Base-by-base conservation (phyloP, 2,329 filamentous ascomycete species). In the Beauveria sp. region DNA sequence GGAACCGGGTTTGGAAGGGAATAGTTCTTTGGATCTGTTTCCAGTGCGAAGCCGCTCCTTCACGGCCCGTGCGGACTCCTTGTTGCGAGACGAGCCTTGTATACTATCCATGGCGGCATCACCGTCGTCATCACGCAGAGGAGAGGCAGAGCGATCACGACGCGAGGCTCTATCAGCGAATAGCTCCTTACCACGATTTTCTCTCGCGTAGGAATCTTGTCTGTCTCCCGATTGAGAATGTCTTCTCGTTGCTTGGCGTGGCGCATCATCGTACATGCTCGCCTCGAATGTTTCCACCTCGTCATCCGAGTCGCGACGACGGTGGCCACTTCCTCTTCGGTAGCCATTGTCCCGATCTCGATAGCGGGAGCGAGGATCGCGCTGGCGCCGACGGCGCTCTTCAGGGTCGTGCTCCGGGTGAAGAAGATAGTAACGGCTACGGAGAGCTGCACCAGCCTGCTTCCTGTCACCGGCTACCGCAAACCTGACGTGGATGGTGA, bases 401-500 rank as follows among this genome's bases (percentile, higher is more conserved):
- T 87, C 86, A 2, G 89, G 91, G 69, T 96, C 93, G 70, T 92
- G 86, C 67, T 96, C 90, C 1, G 93, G 93, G 68, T 98, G 90
- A 69, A 95, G 82, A 42, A 97, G 85, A 72, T 99, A 99, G 77
- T 96, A 98, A 14, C 91, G 84, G 74, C 93, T 98, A 64, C 89
- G 83, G 56, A 88, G 83, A 12, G 91, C 85, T 1, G 95, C 93
- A 46, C 90, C 88, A 49, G 79, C 83, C 68, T 86, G 83, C 75
- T 99, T 99, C 71, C 82, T 88, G 75, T 99, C 95, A 24, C 85
- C 81, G 28, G 81, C 79, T 6, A 92, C 18, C 0, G 93, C 88
- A 63, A 90, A 82, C 54, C 95, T 86, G 47, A 97, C 79, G 62
- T 86, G 82, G 4, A 99, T 78, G 28, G 81, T 80, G 47, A 84